Base-by-base conservation (phyloP, 208 protist species). In the Trypanosoma melophagium region DNA sequence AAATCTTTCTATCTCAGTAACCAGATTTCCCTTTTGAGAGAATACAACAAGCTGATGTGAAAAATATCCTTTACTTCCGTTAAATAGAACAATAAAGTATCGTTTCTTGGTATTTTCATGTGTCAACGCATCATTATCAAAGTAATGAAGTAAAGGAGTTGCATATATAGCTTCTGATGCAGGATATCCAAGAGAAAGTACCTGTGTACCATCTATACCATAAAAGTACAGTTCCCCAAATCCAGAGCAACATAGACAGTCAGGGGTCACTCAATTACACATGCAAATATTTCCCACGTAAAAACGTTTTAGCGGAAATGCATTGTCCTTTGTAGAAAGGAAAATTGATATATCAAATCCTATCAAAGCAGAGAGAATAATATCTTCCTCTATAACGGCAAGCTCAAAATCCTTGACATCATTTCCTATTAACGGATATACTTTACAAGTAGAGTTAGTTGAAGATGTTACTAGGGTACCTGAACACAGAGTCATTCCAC, bases 191-290 rank as follows among this genome's bases (percentile, higher is more conserved):
- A 74, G 28, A 38, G 24, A 14, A 50, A 24, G 22, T 44, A 74
- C 45, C 35, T 54, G 35, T 49, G 14, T 60, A 22, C 68, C 68
- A 40, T 58, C 51, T 21, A 57, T 25, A 49, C 40, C 25, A 35
- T 61, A 66, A 66, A 66, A 51, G 31, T 40, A 21, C 7, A 74
- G 24, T 17, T 35, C 49, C 5, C 31, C 22, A 25, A 47, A 8
- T 35, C n/a, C 57, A 21, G 35, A 31, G 22, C 60, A 67, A 49
- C 28, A 65, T 16, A 74, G 55, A 74, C 68, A 74, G 28, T 53
- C 59, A 13, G 28, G 8, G 38, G 68, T 67, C 60, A 74, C 24
- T 59, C 68, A 74, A 45, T 60, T 74, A 51, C 59, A 74, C 47
- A 25, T 47, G 24, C 7, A 31, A 22, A 19, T 40, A 65, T 44